Conservation (phyloP, 2,329 filamentous ascomycete genomes). For the Trichoderma koningiopsis region DNA sequence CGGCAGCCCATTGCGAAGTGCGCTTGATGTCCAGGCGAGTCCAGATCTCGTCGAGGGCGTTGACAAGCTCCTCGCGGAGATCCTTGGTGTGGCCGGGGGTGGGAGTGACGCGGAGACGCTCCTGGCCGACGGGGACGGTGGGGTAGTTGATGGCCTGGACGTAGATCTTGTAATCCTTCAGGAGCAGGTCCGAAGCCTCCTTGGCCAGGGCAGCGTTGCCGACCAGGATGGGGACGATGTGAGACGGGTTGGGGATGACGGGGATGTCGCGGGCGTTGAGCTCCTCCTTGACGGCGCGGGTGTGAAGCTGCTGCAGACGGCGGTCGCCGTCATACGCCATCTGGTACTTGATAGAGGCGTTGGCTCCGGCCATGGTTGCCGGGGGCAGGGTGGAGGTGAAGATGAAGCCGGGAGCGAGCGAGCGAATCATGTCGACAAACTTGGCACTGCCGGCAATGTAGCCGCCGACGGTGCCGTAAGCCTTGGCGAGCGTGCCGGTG, state of each 20-base stretch:
- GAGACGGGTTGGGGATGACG: constrained; percentile 95
- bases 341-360: constrained; percentile 92
- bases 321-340: constrained; percentile 82
- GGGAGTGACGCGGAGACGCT: constrained; percentile 91
- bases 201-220: constrained; percentile 93
- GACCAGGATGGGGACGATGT: constrained; percentile 92
- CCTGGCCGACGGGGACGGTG: constrained; percentile 96
- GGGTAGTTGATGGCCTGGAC: constrained; percentile 99
- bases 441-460: constrained; percentile 91
- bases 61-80: constrained; percentile 81
- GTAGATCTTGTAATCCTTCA: constrained; percentile 90
- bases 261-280: constrained; percentile 81
- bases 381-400: constrained; percentile 97
- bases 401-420: constrained; percentile 94
- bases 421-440: constrained; percentile 90
- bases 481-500: constrained; percentile 94
- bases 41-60: constrained; percentile 87
- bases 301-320: constrained; percentile 92
- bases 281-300: constrained; percentile 87
- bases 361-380: constrained; percentile 93
- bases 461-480: constrained; percentile 94
- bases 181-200: constrained; percentile 85
- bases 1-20: constrained; percentile 85
- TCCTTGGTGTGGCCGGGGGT: constrained; percentile 88
- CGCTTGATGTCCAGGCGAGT: constrained; percentile 85